These are phyloP conservation scores for Eimeria falciformis DNA, from an alignment of 169 alveolate genomes.

Conservation along the genomic window DNA sequence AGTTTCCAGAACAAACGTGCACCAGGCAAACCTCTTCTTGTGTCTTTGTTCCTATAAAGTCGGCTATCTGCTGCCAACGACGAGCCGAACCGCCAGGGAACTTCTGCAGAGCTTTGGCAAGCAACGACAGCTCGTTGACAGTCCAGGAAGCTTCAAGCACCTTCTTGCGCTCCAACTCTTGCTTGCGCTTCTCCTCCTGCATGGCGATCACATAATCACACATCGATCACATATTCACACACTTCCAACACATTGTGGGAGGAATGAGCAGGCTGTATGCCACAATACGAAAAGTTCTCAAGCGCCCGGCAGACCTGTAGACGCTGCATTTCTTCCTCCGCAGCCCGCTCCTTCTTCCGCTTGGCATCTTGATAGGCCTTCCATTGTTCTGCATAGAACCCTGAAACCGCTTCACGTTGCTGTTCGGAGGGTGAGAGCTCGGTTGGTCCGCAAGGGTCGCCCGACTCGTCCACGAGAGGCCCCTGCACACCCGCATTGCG, in stretches of 20 bases:
- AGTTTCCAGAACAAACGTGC: too few species aligned
- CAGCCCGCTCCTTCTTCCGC: not conserved
- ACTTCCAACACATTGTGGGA: not conserved
- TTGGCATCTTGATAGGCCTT: not conserved
- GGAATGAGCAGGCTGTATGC: not conserved
- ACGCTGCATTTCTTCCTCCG: constrained; percentile 28
- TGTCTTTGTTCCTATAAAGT: constrained; percentile 84
- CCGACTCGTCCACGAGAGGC: constrained; percentile 11
- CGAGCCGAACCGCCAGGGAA: constrained; percentile 90
- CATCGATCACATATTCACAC: not conserved
- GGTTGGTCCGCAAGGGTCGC: not conserved
- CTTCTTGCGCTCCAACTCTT: constrained; percentile 55
- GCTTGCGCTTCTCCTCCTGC: constrained; percentile 8
- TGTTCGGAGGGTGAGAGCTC: not conserved
- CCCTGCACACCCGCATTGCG: not conserved
- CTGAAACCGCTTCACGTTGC: not conserved
- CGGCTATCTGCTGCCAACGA: constrained; percentile 91
- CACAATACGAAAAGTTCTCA: not conserved
- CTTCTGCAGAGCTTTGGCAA: constrained; percentile 90
- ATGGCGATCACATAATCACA: not conserved
- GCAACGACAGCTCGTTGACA: constrained; percentile 86
- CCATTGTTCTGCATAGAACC: not conserved
- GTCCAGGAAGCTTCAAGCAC: constrained; percentile 85
- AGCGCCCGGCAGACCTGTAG: constrained; percentile 3
- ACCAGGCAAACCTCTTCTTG: constrained; percentile 82